phyloP scores from a whole-genome alignment of 345 rosid species.

The Microthlaspi erraticum region DNA sequence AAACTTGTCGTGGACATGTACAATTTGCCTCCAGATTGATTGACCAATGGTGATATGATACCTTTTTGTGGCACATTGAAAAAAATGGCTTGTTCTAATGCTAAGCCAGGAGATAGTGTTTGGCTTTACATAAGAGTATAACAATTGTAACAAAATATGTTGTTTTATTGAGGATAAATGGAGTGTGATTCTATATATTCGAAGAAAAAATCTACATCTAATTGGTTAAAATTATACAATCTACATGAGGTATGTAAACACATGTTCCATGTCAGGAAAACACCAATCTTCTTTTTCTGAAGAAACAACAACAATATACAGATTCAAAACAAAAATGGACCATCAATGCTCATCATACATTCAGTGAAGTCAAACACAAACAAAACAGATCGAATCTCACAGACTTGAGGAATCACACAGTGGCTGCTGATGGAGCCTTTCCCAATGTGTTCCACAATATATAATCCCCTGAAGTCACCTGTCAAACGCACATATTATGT shows the following conservation, averaged over 20 bases:
- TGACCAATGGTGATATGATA: slow-evolving; percentile 24
- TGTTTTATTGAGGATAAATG: slow-evolving; percentile 27
- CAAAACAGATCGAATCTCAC: not conserved
- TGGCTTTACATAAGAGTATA: slow-evolving; percentile 5
- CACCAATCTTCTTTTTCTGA: not conserved
- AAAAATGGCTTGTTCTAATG: slow-evolving; percentile 8
- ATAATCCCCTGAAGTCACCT: slow-evolving; percentile 88
- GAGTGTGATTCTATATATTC: slow-evolving; percentile 15
- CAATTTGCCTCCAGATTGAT: slow-evolving; percentile 16
- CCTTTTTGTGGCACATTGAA: slow-evolving; percentile 20
- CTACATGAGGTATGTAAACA: slow-evolving; percentile 11
- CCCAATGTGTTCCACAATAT: slow-evolving; percentile 96
- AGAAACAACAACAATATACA: slow-evolving; percentile 23
- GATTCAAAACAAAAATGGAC: slow-evolving; percentile 5
- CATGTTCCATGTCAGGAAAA: slow-evolving; percentile 10
- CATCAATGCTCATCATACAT: slow-evolving; percentile 1
- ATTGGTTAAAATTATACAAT: slow-evolving; percentile 17
- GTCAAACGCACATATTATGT: slow-evolving; percentile 27
- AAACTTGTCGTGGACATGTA: slow-evolving; percentile 19
- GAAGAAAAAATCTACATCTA: not conserved
- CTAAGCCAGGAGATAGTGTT: slow-evolving; percentile 6
- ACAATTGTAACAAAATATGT: slow-evolving; percentile 25
- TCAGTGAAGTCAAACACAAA: not conserved
- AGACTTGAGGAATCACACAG: slow-evolving; percentile 10
- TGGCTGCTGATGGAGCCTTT: slow-evolving; percentile 73